Evolutionary conservation across 345 rosid genomes (phyloP), one percentile per base, ranked within the genome.

Genomic region (Microcos paniculata): DNA sequence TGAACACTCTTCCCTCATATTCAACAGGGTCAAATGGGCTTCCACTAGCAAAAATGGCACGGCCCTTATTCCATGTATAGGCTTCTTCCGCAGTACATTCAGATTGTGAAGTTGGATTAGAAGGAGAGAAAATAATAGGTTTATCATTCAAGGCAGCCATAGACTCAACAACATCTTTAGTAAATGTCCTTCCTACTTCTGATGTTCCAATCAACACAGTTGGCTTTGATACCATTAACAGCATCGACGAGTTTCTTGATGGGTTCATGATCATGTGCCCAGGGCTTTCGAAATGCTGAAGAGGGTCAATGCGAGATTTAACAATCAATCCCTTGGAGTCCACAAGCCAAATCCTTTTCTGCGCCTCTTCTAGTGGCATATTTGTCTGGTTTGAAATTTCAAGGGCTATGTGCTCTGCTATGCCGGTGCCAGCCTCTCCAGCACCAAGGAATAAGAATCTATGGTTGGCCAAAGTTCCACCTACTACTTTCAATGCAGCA

Each of bases 381-480:
- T 87, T 87, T 21, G 93, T 88, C 98, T 91, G 91, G 81, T 89
- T 92, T 64, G 98, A 92, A 31, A 92, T 90, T 86, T 94, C 94
- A 73, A 92, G 97, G 76, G 98, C 98, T 70, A 94, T 91, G 72
- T 91, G 91, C 74, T 91, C 95, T 3, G 97, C 98, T 71, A 94
- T 94, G 77, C 98, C 98, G n/a, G 98, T 94, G 82, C 98, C 98
- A 82, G 98, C 98, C 92, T 90, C 98, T 80, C 98, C 99, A 56
- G 97, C 99, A 76, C 99, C 99, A 4, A 95, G 98, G 84, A 95
- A 95, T 77, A 95, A 85, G 85, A 91, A 93, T 76, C 74, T 89
- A 67, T 95, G 98, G 80, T 89, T 87, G 42, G 94, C 89, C 78
- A 93, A 83, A 56, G 86, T 83, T 74, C 97, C 96, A 12, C 98